A percentile compares a stretch with the other conserved stretches of the same genome.
phyloP scores from a whole-genome alignment of 306 rosid species.

The Datisca glomerata region DNA sequence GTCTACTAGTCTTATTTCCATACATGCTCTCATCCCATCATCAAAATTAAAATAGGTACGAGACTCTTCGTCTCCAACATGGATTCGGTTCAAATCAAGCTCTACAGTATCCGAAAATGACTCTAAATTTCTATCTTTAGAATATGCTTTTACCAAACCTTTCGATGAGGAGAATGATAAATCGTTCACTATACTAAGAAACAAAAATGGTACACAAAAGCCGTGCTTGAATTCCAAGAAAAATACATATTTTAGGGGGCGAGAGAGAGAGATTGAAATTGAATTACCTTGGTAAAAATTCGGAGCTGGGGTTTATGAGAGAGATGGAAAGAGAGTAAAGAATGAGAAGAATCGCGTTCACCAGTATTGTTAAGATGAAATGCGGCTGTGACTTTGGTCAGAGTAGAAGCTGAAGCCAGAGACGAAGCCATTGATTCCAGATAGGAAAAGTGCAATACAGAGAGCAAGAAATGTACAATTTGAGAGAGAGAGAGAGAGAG shows the following conservation, averaged over 20 bases:
- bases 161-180: no score
- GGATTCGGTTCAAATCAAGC: neutral
- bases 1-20: no score
- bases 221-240: neutral
- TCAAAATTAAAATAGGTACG: neutral
- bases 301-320: constrained; percentile 36
- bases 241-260: neutral
- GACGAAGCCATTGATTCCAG: constrained; percentile 21
- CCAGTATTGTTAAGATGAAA: constrained; percentile 9
- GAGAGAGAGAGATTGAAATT: neutral
- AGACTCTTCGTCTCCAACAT: neutral
- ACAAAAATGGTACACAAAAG: neutral
- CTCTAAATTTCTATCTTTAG: neutral
- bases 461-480: constrained; percentile 7
- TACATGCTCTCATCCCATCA: no score
- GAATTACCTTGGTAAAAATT: constrained; percentile 35
- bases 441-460: constrained; percentile 6
- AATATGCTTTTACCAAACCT: no score
- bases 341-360: constrained; percentile 7
- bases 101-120: neutral
- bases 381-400: constrained; percentile 25
- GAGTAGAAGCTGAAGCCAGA: constrained; percentile 28
- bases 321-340: constrained; percentile 30
- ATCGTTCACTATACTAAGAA: no score
- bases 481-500: constrained; percentile 5